These are phyloP conservation scores for Magnolia officinalis DNA, from an alignment of 164 flowering plant species.

Conservation along the genomic window DNA sequence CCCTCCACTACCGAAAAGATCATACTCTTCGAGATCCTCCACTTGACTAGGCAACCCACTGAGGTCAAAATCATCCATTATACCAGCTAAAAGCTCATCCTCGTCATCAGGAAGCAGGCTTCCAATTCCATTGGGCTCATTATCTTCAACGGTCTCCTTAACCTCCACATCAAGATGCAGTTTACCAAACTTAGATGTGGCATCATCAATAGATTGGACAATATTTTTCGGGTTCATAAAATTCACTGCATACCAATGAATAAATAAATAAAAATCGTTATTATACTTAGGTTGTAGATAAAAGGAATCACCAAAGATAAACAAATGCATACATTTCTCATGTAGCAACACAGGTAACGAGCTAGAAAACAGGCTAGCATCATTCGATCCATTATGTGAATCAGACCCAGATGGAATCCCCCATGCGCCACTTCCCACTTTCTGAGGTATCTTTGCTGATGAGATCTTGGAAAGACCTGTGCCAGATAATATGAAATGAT, in stretches of 20 bases:
- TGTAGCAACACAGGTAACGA: constrained; percentile 89
- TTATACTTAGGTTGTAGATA: neutral
- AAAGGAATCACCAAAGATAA: neutral
- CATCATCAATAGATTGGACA: constrained; percentile 45
- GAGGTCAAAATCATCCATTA: constrained; percentile 85
- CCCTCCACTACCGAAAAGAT: constrained; percentile 91
- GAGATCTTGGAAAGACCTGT: constrained; percentile 41
- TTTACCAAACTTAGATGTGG: constrained; percentile 34
- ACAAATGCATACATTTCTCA: constrained; percentile 54
- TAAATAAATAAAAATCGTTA: neutral
- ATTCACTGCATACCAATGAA: constrained; percentile 48
- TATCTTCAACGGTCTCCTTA: constrained; percentile 40
- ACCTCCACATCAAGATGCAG: constrained; percentile 32
- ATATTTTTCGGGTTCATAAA: constrained; percentile 30
- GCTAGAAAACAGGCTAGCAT: constrained; percentile 78
- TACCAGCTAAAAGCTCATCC: constrained; percentile 85
- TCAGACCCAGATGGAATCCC: constrained; percentile 36
- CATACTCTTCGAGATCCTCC: constrained; percentile 85
- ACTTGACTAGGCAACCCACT: constrained; percentile 62
- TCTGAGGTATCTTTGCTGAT: constrained; percentile 21
- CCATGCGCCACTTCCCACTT: constrained; percentile 43
- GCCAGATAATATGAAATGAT: neutral
- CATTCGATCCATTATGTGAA: constrained; percentile 51
- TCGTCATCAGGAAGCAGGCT: constrained; percentile 87
- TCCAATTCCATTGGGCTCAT: constrained; percentile 44